Evolutionary conservation across 2,329 filamentous ascomycete species (phyloP).

Genomic region (Aspergillus sp.): DNA sequence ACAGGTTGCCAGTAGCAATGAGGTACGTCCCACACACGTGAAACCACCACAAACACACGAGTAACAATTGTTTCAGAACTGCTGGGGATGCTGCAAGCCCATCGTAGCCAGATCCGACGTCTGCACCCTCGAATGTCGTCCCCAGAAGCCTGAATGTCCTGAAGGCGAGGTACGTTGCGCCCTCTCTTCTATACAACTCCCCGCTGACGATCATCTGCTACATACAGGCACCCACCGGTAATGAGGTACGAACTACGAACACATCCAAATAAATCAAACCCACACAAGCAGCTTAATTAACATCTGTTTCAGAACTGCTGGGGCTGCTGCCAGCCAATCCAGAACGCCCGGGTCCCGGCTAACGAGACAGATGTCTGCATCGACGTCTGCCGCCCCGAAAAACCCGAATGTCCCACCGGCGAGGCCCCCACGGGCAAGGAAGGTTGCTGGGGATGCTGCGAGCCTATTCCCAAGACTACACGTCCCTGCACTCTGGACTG

Average conservation of each 20-base stretch:
- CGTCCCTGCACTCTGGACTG: too few relatives aligned
- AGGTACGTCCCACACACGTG: too few relatives aligned
- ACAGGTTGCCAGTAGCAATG: too few relatives aligned
- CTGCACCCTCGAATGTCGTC: neutral
- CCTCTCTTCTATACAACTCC: too few relatives aligned
- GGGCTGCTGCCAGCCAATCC: neutral
- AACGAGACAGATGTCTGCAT: neutral
- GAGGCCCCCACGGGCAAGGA: neutral
- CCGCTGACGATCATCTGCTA: too few relatives aligned
- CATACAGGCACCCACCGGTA: neutral
- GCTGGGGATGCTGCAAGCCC: constrained; percentile 5
- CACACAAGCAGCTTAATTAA: too few relatives aligned
- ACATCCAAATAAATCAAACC: too few relatives aligned
- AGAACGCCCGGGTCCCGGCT: neutral
- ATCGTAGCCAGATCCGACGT: too few relatives aligned
- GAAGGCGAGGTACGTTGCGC: neutral
- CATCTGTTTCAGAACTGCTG: neutral
- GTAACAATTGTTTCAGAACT: neutral
- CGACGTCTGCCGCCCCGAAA: neutral
- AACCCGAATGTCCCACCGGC: constrained; percentile 4
- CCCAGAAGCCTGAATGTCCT: constrained; percentile 1
- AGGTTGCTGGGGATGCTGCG: constrained; percentile 7
- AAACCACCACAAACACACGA: too few relatives aligned
- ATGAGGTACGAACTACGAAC: neutral
- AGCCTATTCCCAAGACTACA: neutral